Conservation (phyloP, 2,329 filamentous ascomycete species). For the Calonectria multiphialidica region DNA sequence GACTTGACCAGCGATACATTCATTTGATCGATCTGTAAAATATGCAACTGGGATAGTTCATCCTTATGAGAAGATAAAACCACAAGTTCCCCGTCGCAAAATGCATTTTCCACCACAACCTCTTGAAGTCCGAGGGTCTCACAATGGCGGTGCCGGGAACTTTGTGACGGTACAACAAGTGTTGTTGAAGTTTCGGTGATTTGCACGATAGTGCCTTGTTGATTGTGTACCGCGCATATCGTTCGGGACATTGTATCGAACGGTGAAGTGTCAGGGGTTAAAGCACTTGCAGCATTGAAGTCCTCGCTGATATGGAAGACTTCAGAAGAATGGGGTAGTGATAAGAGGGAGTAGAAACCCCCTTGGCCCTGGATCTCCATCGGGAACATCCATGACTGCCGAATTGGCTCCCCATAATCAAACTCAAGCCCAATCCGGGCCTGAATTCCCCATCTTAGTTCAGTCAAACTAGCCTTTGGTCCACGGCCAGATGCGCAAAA, state of each 20-base stretch:
- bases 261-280: conserved; percentile 53
- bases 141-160: conserved; percentile 45
- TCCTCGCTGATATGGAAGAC: conserved; percentile 63
- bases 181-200: conserved; percentile 64
- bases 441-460: conserved; percentile 77
- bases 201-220: conserved; percentile 60
- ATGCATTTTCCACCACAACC: conserved; percentile 57
- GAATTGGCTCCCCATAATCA: conserved; percentile 61
- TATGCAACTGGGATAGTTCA: conserved; percentile 53
- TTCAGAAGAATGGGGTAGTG: conserved; percentile 62
- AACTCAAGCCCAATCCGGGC: conserved; percentile 74
- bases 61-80: conserved; percentile 57
- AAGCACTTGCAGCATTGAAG: conserved; percentile 58
- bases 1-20: conserved; percentile 43
- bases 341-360: conserved; percentile 56
- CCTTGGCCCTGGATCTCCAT: conserved; percentile 31
- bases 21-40: conserved; percentile 52
- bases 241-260: conserved; percentile 68
- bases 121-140: not conserved
- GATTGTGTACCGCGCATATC: conserved; percentile 56
- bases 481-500: conserved; percentile 77
- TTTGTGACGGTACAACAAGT: conserved; percentile 50
- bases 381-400: conserved; percentile 66
- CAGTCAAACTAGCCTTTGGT: conserved; percentile 71
- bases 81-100: conserved; percentile 51